Conservation (phyloP, 2,329 filamentous ascomycete genomes). For the Calonectria naviculata region DNA sequence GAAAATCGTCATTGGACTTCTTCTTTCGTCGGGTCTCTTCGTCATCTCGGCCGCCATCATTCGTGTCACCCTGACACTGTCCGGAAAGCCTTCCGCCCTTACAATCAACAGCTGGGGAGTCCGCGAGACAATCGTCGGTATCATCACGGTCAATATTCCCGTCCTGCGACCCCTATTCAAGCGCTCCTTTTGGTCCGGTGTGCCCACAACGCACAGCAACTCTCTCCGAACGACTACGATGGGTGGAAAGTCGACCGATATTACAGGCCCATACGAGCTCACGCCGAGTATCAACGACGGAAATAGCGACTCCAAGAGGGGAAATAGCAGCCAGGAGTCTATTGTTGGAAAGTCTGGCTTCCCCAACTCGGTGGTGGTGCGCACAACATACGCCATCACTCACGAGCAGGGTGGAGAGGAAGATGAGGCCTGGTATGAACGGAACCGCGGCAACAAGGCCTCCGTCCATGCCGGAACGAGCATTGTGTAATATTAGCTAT, state of each 20-base stretch:
- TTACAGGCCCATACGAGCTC: conserved; percentile 26
- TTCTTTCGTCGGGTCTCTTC: conserved; percentile 40
- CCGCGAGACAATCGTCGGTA: conserved; percentile 49
- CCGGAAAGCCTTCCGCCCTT: conserved; percentile 35
- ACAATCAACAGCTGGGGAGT: conserved; percentile 42
- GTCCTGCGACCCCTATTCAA: conserved; percentile 28
- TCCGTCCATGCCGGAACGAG: neutral
- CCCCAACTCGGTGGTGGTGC: conserved; percentile 23
- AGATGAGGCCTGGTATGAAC: neutral
- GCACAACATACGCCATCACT: conserved; percentile 24
- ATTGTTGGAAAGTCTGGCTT: conserved; percentile 17
- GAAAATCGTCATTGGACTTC: conserved; percentile 40
- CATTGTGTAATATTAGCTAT: neutral
- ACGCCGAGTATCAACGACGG: conserved; percentile 20
- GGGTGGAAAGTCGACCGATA: conserved; percentile 19
- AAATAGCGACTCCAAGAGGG: neutral
- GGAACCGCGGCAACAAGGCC: neutral
- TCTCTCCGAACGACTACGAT: conserved; percentile 1
- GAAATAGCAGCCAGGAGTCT: conserved; percentile 25
- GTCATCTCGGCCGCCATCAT: conserved; percentile 41
- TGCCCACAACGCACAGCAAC: neutral
- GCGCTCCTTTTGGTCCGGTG: conserved; percentile 19
- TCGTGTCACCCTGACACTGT: conserved; percentile 30
- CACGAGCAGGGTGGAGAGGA: conserved; percentile 1
- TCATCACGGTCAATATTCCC: conserved; percentile 49